These are phyloP conservation scores for Aspergillus niger DNA, from an alignment of 2,329 filamentous ascomycete species.

Conservation along the genomic window DNA sequence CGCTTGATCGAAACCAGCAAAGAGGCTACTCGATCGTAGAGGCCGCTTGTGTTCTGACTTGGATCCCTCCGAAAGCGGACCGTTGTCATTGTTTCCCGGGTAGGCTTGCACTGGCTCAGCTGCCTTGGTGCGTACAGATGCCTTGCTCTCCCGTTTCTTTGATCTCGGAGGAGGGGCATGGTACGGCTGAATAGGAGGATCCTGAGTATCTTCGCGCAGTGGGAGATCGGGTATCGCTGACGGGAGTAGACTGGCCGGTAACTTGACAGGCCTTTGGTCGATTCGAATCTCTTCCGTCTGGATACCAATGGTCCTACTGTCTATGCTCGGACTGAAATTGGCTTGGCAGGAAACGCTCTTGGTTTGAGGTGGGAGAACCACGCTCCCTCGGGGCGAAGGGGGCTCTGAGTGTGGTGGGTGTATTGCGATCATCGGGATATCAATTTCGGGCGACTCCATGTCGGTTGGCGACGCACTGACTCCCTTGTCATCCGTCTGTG, in stretches of 20 bases:
- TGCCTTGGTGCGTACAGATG: constrained; percentile 23
- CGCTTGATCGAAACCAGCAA: constrained; percentile 76
- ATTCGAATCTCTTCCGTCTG: constrained; percentile 93
- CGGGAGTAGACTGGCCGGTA: constrained; percentile 77
- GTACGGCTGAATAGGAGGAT: constrained; percentile 37
- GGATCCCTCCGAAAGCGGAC: constrained; percentile 63
- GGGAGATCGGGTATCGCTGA: constrained; percentile 67
- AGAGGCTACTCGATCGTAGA: constrained; percentile 79
- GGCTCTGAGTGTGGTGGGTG: constrained; percentile 84
- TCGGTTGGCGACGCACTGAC: constrained; percentile 17
- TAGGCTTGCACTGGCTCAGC: constrained; percentile 64
- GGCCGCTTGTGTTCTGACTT: constrained; percentile 66
- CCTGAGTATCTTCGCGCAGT: constrained; percentile 27
- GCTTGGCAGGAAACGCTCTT: constrained; percentile 86
- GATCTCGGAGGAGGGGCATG: constrained; percentile 38
- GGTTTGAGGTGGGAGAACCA: constrained; percentile 75
- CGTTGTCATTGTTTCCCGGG: constrained; percentile 78
- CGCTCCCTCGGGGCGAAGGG: constrained; percentile 71
- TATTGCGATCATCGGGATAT: constrained; percentile 85
- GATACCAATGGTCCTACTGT: constrained; percentile 60
- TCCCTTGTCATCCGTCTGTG: constrained; percentile 19
- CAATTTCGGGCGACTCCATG: constrained; percentile 33
- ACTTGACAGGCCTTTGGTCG: constrained; percentile 71
- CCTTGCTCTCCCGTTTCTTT: constrained; percentile 30
- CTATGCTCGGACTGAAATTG: constrained; percentile 51